A percentile compares a stretch with the other conserved stretches of the same genome.
Conservation (phyloP, 2,329 filamentous ascomycete species). For the Knoxdaviesia proteae region DNA sequence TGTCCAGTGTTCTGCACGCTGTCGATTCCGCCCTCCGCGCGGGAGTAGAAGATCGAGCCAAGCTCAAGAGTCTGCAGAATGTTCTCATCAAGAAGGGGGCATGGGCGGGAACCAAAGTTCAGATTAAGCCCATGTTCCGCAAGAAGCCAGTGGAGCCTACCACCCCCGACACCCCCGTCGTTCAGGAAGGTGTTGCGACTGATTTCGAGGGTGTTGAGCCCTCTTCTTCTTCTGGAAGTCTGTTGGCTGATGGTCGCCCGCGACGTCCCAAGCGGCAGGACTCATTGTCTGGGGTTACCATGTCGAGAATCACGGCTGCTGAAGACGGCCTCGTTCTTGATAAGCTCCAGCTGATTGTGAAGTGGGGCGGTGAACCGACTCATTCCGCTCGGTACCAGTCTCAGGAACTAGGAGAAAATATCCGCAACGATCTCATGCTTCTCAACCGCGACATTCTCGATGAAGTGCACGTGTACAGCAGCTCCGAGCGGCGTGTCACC, state of each 20-base stretch:
- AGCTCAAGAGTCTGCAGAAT: constrained; percentile 69
- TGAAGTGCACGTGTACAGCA: constrained; percentile 87
- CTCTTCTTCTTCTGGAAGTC: constrained; percentile 1
- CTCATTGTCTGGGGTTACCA: constrained; percentile 72
- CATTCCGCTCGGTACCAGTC: constrained; percentile 93
- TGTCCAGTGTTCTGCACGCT: constrained; percentile 74
- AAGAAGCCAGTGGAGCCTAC: constrained; percentile 48
- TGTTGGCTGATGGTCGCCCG: constrained; percentile 9
- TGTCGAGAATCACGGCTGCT: constrained; percentile 82
- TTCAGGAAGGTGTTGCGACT: constrained; percentile 7
- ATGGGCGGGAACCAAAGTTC: constrained; percentile 92
- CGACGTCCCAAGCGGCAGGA: constrained; percentile 46
- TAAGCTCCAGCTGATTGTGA: constrained; percentile 92
- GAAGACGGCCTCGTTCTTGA: constrained; percentile 88
- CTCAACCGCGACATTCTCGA: constrained; percentile 84
- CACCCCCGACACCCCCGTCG: constrained; percentile 14
- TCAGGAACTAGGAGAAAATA: constrained; percentile 83
- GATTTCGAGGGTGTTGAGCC: constrained; percentile 9
- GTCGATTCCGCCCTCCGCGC: constrained; percentile 62
- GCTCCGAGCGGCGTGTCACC: constrained; percentile 81
- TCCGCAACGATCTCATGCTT: constrained; percentile 82
- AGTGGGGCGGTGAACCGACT: constrained; percentile 96
- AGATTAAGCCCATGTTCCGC: constrained; percentile 98
- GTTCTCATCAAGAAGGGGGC: constrained; percentile 81
- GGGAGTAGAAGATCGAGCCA: constrained; percentile 64